phyloP scores from a whole-genome alignment of 1,284 basidiomycete species.

The Cryptococcus sp. region DNA sequence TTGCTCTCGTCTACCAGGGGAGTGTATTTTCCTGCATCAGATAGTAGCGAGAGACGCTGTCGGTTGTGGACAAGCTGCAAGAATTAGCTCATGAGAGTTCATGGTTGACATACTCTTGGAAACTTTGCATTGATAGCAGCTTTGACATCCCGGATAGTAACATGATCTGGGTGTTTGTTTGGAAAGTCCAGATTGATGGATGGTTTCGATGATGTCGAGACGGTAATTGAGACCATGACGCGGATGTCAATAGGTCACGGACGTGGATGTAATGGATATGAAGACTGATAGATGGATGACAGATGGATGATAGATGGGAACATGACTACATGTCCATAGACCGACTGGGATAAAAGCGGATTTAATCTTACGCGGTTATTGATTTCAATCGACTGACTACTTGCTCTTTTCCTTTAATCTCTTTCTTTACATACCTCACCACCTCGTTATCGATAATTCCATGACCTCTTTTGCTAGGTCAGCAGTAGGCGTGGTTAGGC shows the following conservation, averaged over 20 bases:
- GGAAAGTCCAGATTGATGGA: conserved; percentile 58
- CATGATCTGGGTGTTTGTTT: conserved; percentile 47
- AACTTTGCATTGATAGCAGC: conserved; percentile 44
- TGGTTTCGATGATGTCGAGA: conserved; percentile 54
- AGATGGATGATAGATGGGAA: not conserved
- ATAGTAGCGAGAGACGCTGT: conserved; percentile 61
- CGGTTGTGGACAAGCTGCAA: conserved; percentile 64
- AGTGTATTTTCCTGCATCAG: conserved; percentile 41
- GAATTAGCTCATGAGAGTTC: not conserved
- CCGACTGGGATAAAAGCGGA: not conserved
- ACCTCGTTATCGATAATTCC: too few species aligned
- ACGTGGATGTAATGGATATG: too few species aligned
- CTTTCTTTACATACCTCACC: too few species aligned
- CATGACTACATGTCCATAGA: not conserved
- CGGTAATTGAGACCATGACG: conserved; percentile 59
- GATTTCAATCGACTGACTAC: too few species aligned
- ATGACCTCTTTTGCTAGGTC: too few species aligned
- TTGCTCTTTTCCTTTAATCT: too few species aligned
- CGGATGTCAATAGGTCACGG: not conserved
- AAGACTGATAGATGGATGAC: too few species aligned
- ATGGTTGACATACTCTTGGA: conserved; percentile 51
- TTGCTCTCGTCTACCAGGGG: conserved; percentile 62
- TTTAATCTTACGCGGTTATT: not conserved
- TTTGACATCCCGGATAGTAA: conserved; percentile 49
- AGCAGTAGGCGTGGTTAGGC: too few species aligned